Evolutionary conservation across 192 early-diverging fungal species (phyloP), one percentile per base, ranked within the genome.

Genomic region (Gaertneriomyces sp.): DNA sequence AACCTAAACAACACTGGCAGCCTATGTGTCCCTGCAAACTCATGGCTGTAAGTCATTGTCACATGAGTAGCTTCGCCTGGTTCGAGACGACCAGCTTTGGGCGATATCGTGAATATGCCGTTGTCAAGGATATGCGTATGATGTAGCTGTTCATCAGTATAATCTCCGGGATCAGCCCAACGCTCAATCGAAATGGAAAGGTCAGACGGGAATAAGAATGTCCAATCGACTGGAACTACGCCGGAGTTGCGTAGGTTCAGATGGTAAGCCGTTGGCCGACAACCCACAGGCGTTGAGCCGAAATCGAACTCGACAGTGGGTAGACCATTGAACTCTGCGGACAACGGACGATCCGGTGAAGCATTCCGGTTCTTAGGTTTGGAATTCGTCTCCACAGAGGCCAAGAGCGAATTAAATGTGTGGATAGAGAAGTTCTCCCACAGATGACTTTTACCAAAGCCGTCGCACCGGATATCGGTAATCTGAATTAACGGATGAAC

Each of bases 181-280:
- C 75, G 69, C 54, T 85, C 83, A 44, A 85, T 73, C 55, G 83
- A 78, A 39, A 79, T 72, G 45, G 78, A 77, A 8, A 81, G 64
- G 66, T 85, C 83, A 60, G 83, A 81, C 0, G 79, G 83, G 54
- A 85, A 85, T 41, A 73, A 64, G 52, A 70, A 83, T 9, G 70
- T 70, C 83, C 83, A 85, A 39, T 83, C 83, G 4, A 85, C 81
- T 14, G 81, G 74, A 0, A 85, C 83, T 19, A 85, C 83, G 7
- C 83, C 81, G 33, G 70, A 64, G 60, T 85, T 85, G 43, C 72
- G 76, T 6, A 85, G 57, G 51, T 64, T 73, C 40, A 85, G 39
- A 45, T 79, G 68, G 46, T 81, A 58, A 11, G 70, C 64, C 0
- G 63, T 73, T 42, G 78, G 63, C 19, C 60, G 47, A 60, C 70